phyloP scores from a whole-genome alignment of 2,329 filamentous ascomycete species.

The Penicillium sp. region DNA sequence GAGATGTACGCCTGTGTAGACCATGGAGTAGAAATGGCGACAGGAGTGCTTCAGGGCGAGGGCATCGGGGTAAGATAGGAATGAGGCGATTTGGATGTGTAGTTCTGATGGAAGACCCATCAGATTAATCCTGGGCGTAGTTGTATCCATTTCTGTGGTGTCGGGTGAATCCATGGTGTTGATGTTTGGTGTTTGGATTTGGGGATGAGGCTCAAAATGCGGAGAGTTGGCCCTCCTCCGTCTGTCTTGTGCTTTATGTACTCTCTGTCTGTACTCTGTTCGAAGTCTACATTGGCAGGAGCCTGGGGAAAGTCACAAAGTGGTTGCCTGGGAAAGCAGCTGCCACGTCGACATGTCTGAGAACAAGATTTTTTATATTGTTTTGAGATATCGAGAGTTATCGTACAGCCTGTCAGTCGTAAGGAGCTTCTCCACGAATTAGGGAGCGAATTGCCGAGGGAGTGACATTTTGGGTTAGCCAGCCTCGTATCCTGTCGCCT shows the following conservation, averaged over 20 bases:
- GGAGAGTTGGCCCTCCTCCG: neutral
- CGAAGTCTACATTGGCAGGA: slow-evolving; percentile 5
- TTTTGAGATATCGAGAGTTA: slow-evolving; percentile 1
- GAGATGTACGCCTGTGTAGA: slow-evolving; percentile 68
- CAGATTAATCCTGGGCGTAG: slow-evolving; percentile 38
- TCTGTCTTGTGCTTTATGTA: neutral
- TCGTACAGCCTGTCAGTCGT: neutral
- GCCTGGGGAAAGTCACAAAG: slow-evolving; percentile 15
- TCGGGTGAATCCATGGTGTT: slow-evolving; percentile 5
- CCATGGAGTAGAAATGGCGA: slow-evolving; percentile 67
- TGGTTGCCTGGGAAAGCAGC: slow-evolving; percentile 18
- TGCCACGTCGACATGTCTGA: slow-evolving; percentile 8
- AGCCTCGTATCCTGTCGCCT: slow-evolving; percentile 6
- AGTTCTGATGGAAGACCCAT: slow-evolving; percentile 68
- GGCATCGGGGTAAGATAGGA: slow-evolving; percentile 73
- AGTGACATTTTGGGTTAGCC: slow-evolving; percentile 1
- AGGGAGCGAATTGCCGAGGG: neutral
- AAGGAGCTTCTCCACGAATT: neutral
- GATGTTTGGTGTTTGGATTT: neutral
- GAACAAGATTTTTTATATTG: neutral
- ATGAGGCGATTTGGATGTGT: slow-evolving; percentile 66
- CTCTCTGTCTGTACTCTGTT: neutral
- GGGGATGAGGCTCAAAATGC: slow-evolving; percentile 8
- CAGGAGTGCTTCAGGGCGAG: slow-evolving; percentile 72
- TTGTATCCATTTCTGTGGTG: neutral